A percentile compares a stretch with the other conserved stretches of the same genome.
Conservation (phyloP, 768 basidiomycete genomes). For the Mycena polygramma region DNA sequence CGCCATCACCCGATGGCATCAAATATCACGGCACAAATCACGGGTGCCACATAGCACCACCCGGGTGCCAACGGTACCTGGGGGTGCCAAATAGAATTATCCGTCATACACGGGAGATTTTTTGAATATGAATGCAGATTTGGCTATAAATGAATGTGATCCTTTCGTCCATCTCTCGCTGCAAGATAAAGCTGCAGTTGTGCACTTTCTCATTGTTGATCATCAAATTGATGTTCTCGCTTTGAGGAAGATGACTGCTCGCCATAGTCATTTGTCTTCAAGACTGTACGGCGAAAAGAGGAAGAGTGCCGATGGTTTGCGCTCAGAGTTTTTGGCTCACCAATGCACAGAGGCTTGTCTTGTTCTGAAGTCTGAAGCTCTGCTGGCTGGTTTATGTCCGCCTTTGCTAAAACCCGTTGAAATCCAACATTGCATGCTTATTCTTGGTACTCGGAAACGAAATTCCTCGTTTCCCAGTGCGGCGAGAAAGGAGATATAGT, state of each 20-base stretch:
- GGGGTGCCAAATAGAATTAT: no score
- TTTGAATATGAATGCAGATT: constrained; percentile 5
- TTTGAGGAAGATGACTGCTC: constrained; percentile 7
- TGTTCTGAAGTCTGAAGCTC: not conserved
- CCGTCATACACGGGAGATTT: no score
- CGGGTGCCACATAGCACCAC: no score
- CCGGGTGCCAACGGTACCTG: no score
- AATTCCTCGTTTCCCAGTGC: no score
- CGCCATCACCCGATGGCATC: no score
- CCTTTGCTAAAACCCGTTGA: not conserved
- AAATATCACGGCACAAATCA: no score
- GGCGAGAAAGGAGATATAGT: no score
- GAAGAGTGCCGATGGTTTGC: constrained; percentile 3
- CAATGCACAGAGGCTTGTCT: constrained; percentile 7
- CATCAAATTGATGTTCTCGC: not conserved
- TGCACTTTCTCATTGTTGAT: not conserved
- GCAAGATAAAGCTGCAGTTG: not conserved
- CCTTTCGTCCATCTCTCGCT: not conserved
- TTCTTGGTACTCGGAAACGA: no score
- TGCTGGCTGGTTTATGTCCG: not conserved
- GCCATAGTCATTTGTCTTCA: constrained; percentile 4
- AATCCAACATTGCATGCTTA: no score
- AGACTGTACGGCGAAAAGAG: not conserved
- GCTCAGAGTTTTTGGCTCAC: constrained; percentile 7
- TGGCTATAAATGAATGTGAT: constrained; percentile 8